Evolutionary conservation across 2,329 filamentous ascomycete genomes (phyloP).

Genomic region (Hypomyces rosellus): DNA sequence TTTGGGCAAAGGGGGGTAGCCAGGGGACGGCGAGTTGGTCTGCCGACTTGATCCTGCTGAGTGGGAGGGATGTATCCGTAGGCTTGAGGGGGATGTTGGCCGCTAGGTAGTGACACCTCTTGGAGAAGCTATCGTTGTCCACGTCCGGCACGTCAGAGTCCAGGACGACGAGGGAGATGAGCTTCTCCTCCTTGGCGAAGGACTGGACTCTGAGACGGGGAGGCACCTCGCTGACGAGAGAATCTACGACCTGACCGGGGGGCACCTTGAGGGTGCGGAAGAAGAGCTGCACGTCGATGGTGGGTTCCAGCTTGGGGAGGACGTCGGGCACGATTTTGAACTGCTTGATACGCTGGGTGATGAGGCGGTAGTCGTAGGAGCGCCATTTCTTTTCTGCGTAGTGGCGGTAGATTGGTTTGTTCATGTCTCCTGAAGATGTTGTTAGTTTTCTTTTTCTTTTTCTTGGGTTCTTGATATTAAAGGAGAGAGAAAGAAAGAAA

Average conservation of each 20-base stretch:
- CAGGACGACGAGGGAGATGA: constrained; percentile 78
- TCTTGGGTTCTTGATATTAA: neutral
- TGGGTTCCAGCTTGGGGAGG: constrained; percentile 70
- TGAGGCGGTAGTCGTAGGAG: constrained; percentile 69
- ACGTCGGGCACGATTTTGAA: constrained; percentile 86
- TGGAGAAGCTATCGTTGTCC: constrained; percentile 67
- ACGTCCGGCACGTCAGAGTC: constrained; percentile 85
- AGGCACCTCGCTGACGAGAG: constrained; percentile 62
- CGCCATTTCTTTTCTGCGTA: constrained; percentile 87
- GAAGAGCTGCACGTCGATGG: constrained; percentile 72
- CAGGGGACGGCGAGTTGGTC: constrained; percentile 70
- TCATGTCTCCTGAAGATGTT: constrained; percentile 73
- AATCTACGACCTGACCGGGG: constrained; percentile 74
- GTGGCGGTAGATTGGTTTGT: constrained; percentile 89
- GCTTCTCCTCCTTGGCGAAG: constrained; percentile 73
- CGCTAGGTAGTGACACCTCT: constrained; percentile 83
- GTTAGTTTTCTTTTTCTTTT: constrained; percentile 14
- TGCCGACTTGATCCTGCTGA: constrained; percentile 51
- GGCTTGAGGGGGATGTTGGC: constrained; percentile 52
- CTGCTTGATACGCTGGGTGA: constrained; percentile 79
- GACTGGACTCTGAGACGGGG: constrained; percentile 77
- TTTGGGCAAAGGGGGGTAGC: constrained; percentile 80
- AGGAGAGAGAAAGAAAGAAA: neutral
- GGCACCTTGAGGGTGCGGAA: constrained; percentile 66
- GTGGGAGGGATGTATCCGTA: constrained; percentile 53